These are phyloP conservation scores for Ogataea henricii DNA, from an alignment of 805 yeast genomes.

Conservation along the genomic window DNA sequence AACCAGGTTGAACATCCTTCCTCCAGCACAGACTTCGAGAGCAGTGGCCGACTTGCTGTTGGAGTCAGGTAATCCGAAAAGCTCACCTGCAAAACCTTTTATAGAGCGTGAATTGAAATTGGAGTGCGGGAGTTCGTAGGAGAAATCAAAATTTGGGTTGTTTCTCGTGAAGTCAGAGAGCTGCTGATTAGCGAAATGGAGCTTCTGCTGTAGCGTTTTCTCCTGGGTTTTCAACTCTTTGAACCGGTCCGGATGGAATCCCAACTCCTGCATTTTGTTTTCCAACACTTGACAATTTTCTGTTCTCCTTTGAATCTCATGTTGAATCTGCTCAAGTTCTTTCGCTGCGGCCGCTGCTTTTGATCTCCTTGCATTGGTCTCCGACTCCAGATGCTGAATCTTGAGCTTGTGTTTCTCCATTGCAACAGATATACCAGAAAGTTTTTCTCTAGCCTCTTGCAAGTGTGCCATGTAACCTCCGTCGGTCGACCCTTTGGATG, in stretches of 20 bases:
- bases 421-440: constrained; percentile 54
- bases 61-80: constrained; percentile 63
- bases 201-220: constrained; percentile 42
- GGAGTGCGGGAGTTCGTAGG: constrained; percentile 64
- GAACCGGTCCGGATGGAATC: constrained; percentile 54
- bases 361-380: constrained; percentile 45
- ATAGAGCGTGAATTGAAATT: constrained; percentile 64
- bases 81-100: constrained; percentile 86
- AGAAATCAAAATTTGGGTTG: constrained; percentile 74
- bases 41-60: constrained; percentile 73
- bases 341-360: constrained; percentile 54
- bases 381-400: constrained; percentile 56
- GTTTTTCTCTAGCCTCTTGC: constrained; percentile 56
- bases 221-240: constrained; percentile 50
- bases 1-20: constrained; percentile 82
- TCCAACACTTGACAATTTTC: constrained; percentile 41
- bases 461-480: constrained; percentile 79
- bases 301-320: constrained; percentile 46
- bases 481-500: constrained; percentile 73
- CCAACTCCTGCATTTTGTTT: constrained; percentile 48
- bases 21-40: constrained; percentile 92
- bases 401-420: constrained; percentile 63
- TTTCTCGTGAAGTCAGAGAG: constrained; percentile 59
- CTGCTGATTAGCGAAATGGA: constrained; percentile 46
- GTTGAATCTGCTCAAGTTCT: constrained; percentile 44